phyloP scores from a whole-genome alignment of 768 basidiomycete species.

The Amanita rimosa region DNA sequence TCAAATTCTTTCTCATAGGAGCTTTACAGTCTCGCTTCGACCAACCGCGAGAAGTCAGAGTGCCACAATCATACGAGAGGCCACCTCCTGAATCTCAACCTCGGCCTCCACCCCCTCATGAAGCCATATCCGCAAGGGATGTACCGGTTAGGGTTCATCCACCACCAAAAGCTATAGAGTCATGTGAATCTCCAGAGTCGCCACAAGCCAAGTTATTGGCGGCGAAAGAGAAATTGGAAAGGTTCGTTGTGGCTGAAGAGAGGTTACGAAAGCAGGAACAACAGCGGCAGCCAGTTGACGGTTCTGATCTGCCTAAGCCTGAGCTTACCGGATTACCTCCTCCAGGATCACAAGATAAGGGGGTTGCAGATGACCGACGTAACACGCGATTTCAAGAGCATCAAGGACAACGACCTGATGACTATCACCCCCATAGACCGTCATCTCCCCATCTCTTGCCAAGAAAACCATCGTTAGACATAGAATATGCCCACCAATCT shows the following conservation, averaged over 20 bases:
- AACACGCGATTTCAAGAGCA: not conserved
- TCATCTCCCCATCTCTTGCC: constrained; percentile 3
- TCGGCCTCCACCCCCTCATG: constrained; percentile 12
- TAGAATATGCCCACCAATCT: not conserved
- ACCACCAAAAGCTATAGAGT: not conserved
- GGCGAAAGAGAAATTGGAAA: constrained; percentile 1
- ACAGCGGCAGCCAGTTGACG: not conserved
- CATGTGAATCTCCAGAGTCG: not conserved
- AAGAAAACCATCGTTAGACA: not conserved
- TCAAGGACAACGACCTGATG: constrained; percentile 6
- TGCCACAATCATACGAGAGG: not conserved
- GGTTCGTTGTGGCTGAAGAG: not conserved
- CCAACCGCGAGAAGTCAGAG: constrained; percentile 1
- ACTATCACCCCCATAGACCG: constrained; percentile 6
- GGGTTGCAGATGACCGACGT: not conserved
- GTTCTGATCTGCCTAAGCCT: not conserved
- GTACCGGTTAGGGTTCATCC: not conserved
- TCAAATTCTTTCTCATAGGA: not conserved
- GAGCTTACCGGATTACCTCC: not conserved
- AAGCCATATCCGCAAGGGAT: constrained; percentile 13
- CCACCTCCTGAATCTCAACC: not conserved
- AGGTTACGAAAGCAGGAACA: not conserved
- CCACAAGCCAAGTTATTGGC: not conserved
- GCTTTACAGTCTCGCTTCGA: constrained; percentile 1
- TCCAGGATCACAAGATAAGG: not conserved